phyloP scores from a whole-genome alignment of 2,329 filamentous ascomycete genomes.

The Penicillium sp. region DNA sequence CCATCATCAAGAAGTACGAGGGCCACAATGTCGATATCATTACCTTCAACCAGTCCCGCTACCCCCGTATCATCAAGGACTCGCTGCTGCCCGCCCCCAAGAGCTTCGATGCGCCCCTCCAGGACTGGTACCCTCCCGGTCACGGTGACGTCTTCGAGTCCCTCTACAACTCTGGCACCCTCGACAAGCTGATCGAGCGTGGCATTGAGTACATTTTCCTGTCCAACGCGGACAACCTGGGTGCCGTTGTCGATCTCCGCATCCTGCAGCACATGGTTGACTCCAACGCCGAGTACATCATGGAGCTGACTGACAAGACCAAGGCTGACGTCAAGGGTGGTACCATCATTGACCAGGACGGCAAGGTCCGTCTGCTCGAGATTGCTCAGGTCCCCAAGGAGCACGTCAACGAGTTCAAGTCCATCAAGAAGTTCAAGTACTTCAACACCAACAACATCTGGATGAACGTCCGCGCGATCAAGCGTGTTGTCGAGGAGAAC shows the following conservation, averaged over 20 bases:
- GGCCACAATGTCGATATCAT: constrained; percentile 99
- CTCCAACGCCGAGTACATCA: constrained; percentile 96
- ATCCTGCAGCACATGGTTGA: constrained; percentile 99
- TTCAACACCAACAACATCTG: constrained; percentile 99
- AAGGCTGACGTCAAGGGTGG: constrained; percentile 99
- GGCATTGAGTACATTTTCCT: constrained; percentile 98
- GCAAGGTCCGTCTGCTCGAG: constrained; percentile 92
- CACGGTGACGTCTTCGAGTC: constrained; percentile 99
- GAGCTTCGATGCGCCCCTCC: constrained; percentile 80
- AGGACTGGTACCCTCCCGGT: constrained; percentile 97
- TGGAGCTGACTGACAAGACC: constrained; percentile 99
- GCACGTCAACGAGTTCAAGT: constrained; percentile 99
- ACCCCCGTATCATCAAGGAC: constrained; percentile 97
- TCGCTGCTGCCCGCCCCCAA: constrained; percentile 95
- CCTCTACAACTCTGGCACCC: constrained; percentile 97
- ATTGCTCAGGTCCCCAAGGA: constrained; percentile 99
- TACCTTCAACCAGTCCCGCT: constrained; percentile 99
- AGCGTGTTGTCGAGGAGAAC: constrained; percentile 97
- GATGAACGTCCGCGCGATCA: constrained; percentile 97
- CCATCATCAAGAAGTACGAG: constrained; percentile 99
- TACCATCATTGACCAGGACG: constrained; percentile 99
- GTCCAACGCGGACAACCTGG: constrained; percentile 98
- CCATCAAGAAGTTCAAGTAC: constrained; percentile 99
- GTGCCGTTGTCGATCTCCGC: constrained; percentile 94
- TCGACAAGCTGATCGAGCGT: constrained; percentile 92